Conservation (phyloP, 306 rosid species). For the Trifolium dubium region DNA sequence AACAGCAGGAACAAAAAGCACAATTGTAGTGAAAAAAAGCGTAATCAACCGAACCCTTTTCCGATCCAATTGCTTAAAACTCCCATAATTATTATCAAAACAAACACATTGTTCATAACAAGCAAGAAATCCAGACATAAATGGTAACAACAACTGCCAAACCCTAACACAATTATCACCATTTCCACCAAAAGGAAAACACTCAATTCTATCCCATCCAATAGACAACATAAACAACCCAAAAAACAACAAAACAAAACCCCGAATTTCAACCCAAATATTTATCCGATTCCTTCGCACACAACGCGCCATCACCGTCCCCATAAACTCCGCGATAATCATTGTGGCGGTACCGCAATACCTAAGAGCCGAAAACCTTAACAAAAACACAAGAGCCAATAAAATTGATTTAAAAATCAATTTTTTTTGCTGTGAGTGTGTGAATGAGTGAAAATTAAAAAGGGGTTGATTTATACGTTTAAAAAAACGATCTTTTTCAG, state of each 20-base stretch:
- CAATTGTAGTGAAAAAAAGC: slow-evolving; percentile 67
- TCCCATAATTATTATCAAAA: slow-evolving; percentile 57
- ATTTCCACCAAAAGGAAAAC: slow-evolving; percentile 69
- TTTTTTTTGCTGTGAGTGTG: slow-evolving; percentile 56
- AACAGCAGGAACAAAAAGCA: slow-evolving; percentile 81
- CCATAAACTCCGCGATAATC: slow-evolving; percentile 86
- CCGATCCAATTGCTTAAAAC: slow-evolving; percentile 63
- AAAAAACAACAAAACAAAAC: slow-evolving; percentile 54
- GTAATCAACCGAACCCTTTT: slow-evolving; percentile 71
- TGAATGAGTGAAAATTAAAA: slow-evolving; percentile 47
- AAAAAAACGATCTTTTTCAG: slow-evolving; percentile 50
- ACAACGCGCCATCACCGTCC: slow-evolving; percentile 59
- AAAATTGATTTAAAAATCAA: slow-evolving; percentile 63
- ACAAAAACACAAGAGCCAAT: slow-evolving; percentile 73
- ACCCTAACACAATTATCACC: slow-evolving; percentile 61
- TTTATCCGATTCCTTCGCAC: slow-evolving; percentile 36
- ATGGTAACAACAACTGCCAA: slow-evolving; percentile 88
- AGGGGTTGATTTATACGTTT: slow-evolving; percentile 47
- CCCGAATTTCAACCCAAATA: slow-evolving; percentile 57
- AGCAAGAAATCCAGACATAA: slow-evolving; percentile 74
- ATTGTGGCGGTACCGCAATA: slow-evolving; percentile 88
- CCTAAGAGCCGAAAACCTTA: slow-evolving; percentile 82
- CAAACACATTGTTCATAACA: slow-evolving; percentile 62
- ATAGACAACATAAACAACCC: slow-evolving; percentile 70
- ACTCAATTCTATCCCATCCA: slow-evolving; percentile 82